phyloP scores from a whole-genome alignment of 1,284 basidiomycete genomes.

The Schizopora paradoxa region DNA sequence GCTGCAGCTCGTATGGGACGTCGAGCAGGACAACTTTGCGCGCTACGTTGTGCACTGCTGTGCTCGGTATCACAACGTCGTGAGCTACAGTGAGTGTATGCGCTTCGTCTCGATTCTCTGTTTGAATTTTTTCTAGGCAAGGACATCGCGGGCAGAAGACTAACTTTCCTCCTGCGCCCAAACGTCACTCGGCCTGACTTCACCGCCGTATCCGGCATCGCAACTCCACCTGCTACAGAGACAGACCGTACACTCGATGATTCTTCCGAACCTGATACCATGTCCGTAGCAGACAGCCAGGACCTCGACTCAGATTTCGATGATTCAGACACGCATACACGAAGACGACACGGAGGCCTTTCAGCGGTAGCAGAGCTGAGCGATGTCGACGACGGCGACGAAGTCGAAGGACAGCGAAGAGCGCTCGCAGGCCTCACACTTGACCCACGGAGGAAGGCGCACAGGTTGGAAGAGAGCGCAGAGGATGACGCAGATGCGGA shows the following conservation, averaged over 20 bases:
- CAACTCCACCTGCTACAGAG: constrained; percentile 71
- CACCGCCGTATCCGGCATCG: constrained; percentile 37
- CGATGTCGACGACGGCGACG: constrained; percentile 2
- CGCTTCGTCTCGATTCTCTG: not conserved
- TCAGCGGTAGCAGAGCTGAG: constrained; percentile 15
- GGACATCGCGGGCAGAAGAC: constrained; percentile 52
- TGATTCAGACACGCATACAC: constrained; percentile 10
- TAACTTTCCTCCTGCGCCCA: constrained; percentile 74
- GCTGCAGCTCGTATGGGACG: constrained; percentile 64
- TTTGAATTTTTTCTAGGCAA: constrained; percentile 45
- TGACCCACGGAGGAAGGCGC: constrained; percentile 22
- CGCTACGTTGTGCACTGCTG: constrained; percentile 77
- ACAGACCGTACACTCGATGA: constrained; percentile 31
- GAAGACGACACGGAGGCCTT: constrained; percentile 10
- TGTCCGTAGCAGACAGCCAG: constrained; percentile 34
- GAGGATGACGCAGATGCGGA: constrained; percentile 28
- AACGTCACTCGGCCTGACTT: constrained; percentile 59
- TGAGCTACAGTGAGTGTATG: constrained; percentile 69
- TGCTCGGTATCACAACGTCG: constrained; percentile 69
- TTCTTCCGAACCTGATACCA: constrained; percentile 43
- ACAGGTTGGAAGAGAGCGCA: constrained; percentile 26
- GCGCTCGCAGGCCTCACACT: constrained; percentile 17
- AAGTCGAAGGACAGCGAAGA: constrained; percentile 8
- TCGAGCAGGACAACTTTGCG: constrained; percentile 62
- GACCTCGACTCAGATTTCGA: constrained; percentile 41